Percentiles rank a stretch among this genome's conserved stretches.
Evolutionary conservation across 73 alveolate genomes (phyloP).

Genomic region (Symbiodinium natans): DNA sequence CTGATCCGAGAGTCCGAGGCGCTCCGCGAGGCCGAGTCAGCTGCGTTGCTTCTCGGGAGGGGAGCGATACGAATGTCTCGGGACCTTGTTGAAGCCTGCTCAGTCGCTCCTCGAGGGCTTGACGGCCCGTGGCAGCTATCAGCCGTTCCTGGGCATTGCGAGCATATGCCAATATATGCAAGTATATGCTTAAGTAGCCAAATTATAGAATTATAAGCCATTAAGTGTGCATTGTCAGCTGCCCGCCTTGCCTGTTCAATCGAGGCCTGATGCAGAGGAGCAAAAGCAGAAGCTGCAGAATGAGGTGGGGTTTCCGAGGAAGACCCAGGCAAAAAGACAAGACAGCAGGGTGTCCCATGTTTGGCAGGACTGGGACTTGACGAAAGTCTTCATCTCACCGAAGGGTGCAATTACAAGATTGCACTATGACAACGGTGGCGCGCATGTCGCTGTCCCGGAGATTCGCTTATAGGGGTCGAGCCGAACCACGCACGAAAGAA

Average conservation of each 20-base stretch:
- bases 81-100: neutral
- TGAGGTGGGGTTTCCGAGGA: neutral
- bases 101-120: slow-evolving; percentile 89
- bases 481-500: too few relatives aligned
- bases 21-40: slow-evolving; percentile 33
- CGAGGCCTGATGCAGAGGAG: slow-evolving; percentile 79
- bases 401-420: slow-evolving; percentile 87
- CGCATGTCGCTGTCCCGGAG: slow-evolving; percentile 26
- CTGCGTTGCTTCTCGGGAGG: neutral
- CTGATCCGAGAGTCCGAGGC: slow-evolving; percentile 88
- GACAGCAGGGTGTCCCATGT: neutral
- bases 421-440: slow-evolving; percentile 92
- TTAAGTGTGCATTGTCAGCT: too few relatives aligned
- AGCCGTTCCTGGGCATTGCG: slow-evolving; percentile 31
- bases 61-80: neutral
- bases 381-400: slow-evolving; percentile 73
- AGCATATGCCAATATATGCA: too few relatives aligned
- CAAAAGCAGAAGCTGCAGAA: slow-evolving; percentile 66
- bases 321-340: neutral
- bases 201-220: too few relatives aligned
- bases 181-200: too few relatives aligned
- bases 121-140: slow-evolving; percentile 87
- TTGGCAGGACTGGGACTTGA: slow-evolving; percentile 76
- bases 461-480: neutral
- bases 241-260: too few relatives aligned